Conservation (phyloP, 2,329 filamentous ascomycete species). For the Parascedosporium putredinis region DNA sequence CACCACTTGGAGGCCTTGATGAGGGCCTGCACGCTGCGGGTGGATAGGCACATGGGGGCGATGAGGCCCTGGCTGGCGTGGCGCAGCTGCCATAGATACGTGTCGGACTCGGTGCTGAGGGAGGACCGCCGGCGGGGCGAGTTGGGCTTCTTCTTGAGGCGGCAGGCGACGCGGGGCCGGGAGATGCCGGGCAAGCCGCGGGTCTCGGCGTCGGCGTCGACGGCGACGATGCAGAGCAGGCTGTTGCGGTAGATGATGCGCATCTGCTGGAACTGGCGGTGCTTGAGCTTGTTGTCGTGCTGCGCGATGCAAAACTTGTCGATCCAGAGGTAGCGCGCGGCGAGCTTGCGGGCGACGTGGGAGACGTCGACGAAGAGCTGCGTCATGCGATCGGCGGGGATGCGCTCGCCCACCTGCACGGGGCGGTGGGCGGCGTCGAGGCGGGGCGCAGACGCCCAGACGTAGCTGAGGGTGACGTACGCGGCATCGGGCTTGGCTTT, state of each 20-base stretch:
- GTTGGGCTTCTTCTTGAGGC: conserved; percentile 2
- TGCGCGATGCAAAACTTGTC: conserved; percentile 25
- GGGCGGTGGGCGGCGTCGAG: neutral
- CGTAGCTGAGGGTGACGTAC: conserved; percentile 28
- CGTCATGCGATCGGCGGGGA: conserved; percentile 18
- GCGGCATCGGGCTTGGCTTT: neutral
- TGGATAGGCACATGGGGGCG: neutral
- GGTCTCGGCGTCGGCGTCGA: neutral
- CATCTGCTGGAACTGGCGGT: conserved; percentile 10
- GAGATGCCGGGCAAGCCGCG: conserved; percentile 1
- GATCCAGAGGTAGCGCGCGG: conserved; percentile 27
- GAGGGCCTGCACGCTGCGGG: neutral
- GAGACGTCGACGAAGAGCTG: conserved; percentile 24
- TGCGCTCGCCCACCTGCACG: neutral
- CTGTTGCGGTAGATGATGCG: conserved; percentile 4
- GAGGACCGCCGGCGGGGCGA: neutral
- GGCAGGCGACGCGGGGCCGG: neutral
- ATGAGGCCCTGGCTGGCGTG: neutral
- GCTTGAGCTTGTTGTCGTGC: conserved; percentile 15
- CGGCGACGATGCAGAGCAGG: neutral
- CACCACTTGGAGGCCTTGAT: conserved; percentile 10
- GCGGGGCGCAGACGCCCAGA: conserved; percentile 14
- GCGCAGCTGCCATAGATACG: neutral
- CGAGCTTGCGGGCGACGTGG: conserved; percentile 20
- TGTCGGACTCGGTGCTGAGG: neutral